phyloP scores from a whole-genome alignment of 139 green algal species.

The Auxenochlorella protothecoides region DNA sequence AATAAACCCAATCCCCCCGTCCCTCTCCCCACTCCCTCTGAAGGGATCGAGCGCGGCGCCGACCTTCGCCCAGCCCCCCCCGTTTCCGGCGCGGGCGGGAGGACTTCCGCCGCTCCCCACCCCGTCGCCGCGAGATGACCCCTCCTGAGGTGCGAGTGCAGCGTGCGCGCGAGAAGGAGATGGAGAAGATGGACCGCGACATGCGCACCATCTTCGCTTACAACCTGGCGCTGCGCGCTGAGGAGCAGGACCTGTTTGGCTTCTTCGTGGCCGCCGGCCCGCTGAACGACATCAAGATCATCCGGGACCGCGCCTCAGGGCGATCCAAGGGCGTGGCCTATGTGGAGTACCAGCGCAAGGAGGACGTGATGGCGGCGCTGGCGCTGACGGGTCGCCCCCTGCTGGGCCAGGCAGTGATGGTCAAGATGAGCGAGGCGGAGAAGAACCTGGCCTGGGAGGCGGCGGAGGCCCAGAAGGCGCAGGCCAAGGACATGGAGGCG shows the following conservation, averaged over 20 bases:
- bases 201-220: conserved; percentile 81
- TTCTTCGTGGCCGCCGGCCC: conserved; percentile 64
- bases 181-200: conserved; percentile 66
- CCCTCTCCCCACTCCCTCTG: no score
- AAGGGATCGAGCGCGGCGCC: no score
- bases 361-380: conserved; percentile 71
- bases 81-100: not conserved
- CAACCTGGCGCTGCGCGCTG: conserved; percentile 71
- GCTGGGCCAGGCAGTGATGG: conserved; percentile 77
- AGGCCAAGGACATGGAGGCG: conserved; percentile 13
- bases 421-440: conserved; percentile 87
- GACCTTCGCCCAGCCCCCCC: not conserved
- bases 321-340: conserved; percentile 93
- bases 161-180: conserved; percentile 52
- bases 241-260: conserved; percentile 79
- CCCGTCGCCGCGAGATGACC: conserved; percentile 2
- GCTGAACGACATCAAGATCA: conserved; percentile 85
- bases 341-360: conserved; percentile 80
- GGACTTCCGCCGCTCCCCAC: conserved; percentile 25
- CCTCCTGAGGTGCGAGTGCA: conserved; percentile 37
- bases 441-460: conserved; percentile 95
- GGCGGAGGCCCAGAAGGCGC: conserved; percentile 38
- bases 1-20: no score
- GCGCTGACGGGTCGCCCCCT: conserved; percentile 65
- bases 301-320: conserved; percentile 81